Conservation (phyloP, 805 yeast species). For the Yarrowia phangngaensis region DNA sequence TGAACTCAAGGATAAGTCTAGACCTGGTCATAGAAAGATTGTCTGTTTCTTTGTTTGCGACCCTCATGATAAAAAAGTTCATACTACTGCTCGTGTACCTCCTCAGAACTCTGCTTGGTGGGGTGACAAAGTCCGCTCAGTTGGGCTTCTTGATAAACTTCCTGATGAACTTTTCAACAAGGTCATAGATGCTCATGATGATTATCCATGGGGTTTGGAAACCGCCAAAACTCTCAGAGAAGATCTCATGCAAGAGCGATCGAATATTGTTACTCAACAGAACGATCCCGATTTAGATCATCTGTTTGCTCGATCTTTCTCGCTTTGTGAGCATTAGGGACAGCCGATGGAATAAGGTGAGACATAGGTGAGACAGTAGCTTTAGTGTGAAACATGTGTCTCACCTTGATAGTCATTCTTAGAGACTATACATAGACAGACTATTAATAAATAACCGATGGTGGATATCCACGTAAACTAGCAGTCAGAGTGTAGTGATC, state of each 20-base stretch:
- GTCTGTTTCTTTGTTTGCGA: slow-evolving; percentile 44
- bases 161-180: slow-evolving; percentile 23
- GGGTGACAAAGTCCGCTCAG: slow-evolving; percentile 29
- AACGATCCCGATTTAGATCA: slow-evolving; percentile 30
- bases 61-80: slow-evolving; percentile 39
- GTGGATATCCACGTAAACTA: too few relatives aligned
- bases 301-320: slow-evolving; percentile 32
- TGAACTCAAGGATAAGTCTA: slow-evolving; percentile 40
- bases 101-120: slow-evolving; percentile 44
- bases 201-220: slow-evolving; percentile 27
- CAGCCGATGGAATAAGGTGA: too few relatives aligned
- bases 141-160: slow-evolving; percentile 3
- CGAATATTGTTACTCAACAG: slow-evolving; percentile 28
- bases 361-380: too few relatives aligned
- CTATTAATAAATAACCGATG: too few relatives aligned
- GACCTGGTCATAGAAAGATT: slow-evolving; percentile 43
- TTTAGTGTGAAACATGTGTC: too few relatives aligned
- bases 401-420: too few relatives aligned
- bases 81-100: slow-evolving; percentile 40
- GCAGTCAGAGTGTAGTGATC: too few relatives aligned
- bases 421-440: too few relatives aligned
- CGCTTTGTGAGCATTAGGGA: slow-evolving; percentile 42
- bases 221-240: slow-evolving; percentile 38
- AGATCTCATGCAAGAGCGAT: slow-evolving; percentile 35
- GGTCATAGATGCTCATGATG: slow-evolving; percentile 14